Base-by-base conservation (phyloP, 305 asterid species). In the Ilex paraguariensis region DNA sequence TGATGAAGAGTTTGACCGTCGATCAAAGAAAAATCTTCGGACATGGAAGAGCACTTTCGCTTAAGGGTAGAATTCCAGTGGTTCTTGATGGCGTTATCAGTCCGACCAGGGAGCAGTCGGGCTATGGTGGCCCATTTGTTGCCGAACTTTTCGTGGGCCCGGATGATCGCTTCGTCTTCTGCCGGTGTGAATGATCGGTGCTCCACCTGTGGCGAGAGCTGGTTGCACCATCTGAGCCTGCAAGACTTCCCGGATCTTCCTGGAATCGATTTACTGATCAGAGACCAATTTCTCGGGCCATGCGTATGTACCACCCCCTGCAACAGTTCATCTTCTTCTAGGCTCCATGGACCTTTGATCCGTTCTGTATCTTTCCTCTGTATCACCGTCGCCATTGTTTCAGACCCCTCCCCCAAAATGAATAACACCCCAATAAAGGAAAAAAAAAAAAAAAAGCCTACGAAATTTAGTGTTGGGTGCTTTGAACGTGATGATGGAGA, bases 41-140 rank as follows among this genome's bases (percentile, higher is more conserved):
- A 86, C 89, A 82, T 80, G 17, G 96, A 83, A 1, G 71, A 57
- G 63, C 91, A 84, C 78, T 87, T 83, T 6, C 95, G 87, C 60
- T 80, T 80, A 13, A 80, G 75, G 33, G 80, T 80, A 15, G 85
- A 77, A 59, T 80, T 80, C 85, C 85, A 80, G 14, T 77, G 85
- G 28, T 80, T 80, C 64, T 80, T 80, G 8, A 80, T 80, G 0
- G 85, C 85, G 74, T 80, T 77, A 50, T 80, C 85, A 0, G 85
- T 80, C 6, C 85, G 75, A 55, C 85, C 85, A 10, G 73, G 39
- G 2, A 80, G 65, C 62, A 80, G 64, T 6, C 85, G 77, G 54
- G 85, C 76, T 36, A 80, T 80, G 28, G 82, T 77, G 0, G 85
- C 82, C 85, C 85, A 80, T 45, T 80, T 80, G 52, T 80, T 80